Conservation (phyloP, 306 rosid genomes). For the Astragalus glycyphyllos region DNA sequence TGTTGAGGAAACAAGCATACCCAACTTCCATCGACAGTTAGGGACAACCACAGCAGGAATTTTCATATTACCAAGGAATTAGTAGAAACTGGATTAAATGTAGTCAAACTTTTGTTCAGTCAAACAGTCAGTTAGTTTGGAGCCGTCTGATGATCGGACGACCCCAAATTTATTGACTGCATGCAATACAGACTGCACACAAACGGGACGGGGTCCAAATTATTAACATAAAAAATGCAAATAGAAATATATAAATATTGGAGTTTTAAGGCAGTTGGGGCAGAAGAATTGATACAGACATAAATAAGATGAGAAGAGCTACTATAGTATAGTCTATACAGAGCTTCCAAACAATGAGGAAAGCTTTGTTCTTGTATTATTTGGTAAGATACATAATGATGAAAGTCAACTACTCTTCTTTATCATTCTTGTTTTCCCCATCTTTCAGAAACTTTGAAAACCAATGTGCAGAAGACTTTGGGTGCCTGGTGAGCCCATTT, state of each 20-base stretch:
- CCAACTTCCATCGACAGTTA: too few relatives aligned
- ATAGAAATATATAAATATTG: neutral
- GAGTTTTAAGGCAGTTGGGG: neutral
- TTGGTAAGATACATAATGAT: neutral
- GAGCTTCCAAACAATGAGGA: slow-evolving; percentile 30
- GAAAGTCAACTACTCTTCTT: slow-evolving; percentile 52
- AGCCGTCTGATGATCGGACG: too few relatives aligned
- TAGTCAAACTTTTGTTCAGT: too few relatives aligned
- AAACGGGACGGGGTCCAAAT: too few relatives aligned
- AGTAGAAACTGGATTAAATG: too few relatives aligned
- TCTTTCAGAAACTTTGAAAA: slow-evolving; percentile 76
- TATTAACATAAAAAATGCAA: neutral
- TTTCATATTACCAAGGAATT: too few relatives aligned
- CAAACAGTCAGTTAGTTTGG: too few relatives aligned
- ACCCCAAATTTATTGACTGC: too few relatives aligned
- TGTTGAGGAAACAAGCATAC: too few relatives aligned
- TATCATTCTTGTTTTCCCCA: slow-evolving; percentile 54
- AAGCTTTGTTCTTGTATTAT: neutral
- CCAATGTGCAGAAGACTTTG: slow-evolving; percentile 95
- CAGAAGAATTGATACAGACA: too few relatives aligned
- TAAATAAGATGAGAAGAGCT: neutral
- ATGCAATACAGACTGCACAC: too few relatives aligned
- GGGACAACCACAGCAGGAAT: neutral
- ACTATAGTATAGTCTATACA: neutral
- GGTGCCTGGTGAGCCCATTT: slow-evolving; percentile 81